Evolutionary conservation across 345 rosid genomes (phyloP).

Genomic region (Lepidium didymum): DNA sequence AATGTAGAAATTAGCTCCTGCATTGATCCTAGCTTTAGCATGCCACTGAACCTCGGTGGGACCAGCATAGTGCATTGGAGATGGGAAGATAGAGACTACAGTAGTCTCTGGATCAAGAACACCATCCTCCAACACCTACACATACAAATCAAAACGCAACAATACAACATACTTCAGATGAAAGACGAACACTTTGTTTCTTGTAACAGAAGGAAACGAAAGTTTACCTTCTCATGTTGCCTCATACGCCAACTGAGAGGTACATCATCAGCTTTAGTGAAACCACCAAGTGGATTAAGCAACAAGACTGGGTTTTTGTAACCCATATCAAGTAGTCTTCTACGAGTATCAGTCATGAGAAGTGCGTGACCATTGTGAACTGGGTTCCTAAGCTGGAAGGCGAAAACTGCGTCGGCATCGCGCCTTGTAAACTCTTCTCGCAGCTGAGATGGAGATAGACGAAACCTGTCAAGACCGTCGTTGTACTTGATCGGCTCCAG

Average conservation of each 20-base stretch:
- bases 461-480: constrained; percentile 80
- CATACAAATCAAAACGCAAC: not conserved
- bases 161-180: not conserved
- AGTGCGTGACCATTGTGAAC: constrained; percentile 95
- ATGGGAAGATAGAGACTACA: constrained; percentile 92
- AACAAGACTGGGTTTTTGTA: constrained; percentile 79
- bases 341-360: constrained; percentile 90
- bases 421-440: constrained; percentile 72
- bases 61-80: constrained; percentile 97
- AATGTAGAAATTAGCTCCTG: constrained; percentile 97
- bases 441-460: constrained; percentile 81
- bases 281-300: constrained; percentile 97
- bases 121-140: constrained; percentile 90
- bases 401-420: constrained; percentile 93
- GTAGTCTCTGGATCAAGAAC: constrained; percentile 97
- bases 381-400: constrained; percentile 93
- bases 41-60: constrained; percentile 99
- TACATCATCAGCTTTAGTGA: constrained; percentile 93
- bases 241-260: constrained; percentile 97
- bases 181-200: not conserved
- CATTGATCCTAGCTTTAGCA: constrained; percentile 93
- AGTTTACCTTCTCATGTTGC: constrained; percentile 82
- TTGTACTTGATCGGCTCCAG: constrained; percentile 77
- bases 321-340: constrained; percentile 87
- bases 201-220: constrained; percentile 1